Conservation (phyloP, 2,329 filamentous ascomycete genomes). For the Ophiostoma sp. region DNA sequence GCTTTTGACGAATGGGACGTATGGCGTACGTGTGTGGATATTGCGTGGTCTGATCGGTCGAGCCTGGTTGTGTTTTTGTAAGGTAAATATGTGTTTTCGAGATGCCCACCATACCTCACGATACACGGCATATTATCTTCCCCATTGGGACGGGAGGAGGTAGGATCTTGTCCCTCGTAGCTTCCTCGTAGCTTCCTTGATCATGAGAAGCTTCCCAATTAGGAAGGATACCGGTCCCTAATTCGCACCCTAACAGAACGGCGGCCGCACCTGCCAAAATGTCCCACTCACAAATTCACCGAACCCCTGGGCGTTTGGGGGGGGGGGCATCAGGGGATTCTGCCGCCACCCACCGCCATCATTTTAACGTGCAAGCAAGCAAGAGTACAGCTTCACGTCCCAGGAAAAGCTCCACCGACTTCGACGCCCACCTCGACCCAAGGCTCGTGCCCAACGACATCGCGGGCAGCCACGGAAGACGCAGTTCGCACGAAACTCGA, state of each 20-base stretch:
- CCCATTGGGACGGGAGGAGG: neutral
- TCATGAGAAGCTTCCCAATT: conserved; percentile 16
- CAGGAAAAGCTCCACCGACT: conserved; percentile 15
- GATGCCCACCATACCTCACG: neutral
- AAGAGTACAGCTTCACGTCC: neutral
- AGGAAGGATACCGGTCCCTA: conserved; percentile 14
- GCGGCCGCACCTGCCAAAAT: neutral
- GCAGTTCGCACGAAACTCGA: neutral
- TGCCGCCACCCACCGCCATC: conserved; percentile 26
- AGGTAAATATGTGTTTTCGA: neutral
- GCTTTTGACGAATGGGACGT: neutral
- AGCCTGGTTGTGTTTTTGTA: neutral
- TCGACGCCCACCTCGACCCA: neutral
- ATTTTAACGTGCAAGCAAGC: conserved; percentile 6
- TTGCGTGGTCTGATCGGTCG: conserved; percentile 1
- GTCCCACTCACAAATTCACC: neutral
- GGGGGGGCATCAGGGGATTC: conserved; percentile 15
- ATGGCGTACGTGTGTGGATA: neutral
- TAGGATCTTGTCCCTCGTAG: neutral
- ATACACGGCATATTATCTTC: conserved; percentile 10
- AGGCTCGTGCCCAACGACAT: neutral
- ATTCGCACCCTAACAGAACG: neutral
- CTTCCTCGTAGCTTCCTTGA: neutral
- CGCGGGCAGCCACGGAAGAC: neutral
- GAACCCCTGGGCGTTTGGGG: neutral